These are phyloP conservation scores for Talaromyces stipitatus DNA, from an alignment of 495 filamentous ascomycete genomes.

Conservation along the genomic window DNA sequence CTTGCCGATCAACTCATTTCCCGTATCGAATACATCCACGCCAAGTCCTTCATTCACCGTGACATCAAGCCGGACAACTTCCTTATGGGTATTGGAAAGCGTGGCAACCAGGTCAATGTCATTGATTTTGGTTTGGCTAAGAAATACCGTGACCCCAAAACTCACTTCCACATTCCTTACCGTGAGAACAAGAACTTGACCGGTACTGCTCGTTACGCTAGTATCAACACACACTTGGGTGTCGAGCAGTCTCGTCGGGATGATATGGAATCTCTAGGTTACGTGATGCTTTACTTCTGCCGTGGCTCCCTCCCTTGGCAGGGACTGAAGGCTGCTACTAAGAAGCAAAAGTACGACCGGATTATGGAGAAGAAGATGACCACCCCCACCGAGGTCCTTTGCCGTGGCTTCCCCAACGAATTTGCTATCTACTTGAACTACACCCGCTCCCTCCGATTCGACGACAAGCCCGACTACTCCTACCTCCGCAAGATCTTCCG, in stretches of 20 bases:
- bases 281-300: constrained; percentile 99
- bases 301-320: constrained; percentile 99
- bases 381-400: constrained; percentile 96
- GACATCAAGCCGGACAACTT: constrained; percentile 99
- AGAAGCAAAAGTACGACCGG: constrained; percentile 99
- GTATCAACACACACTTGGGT: constrained; percentile 98
- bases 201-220: constrained; percentile 96
- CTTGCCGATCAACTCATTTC: constrained; percentile 98
- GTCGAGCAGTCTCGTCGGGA: constrained; percentile 99
- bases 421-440: constrained; percentile 99
- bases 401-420: constrained; percentile 98
- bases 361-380: constrained; percentile 99
- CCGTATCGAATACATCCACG: constrained; percentile 99
- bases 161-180: constrained; percentile 99
- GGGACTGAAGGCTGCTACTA: constrained; percentile 97
- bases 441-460: constrained; percentile 95
- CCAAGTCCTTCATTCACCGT: constrained; percentile 99
- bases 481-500: constrained; percentile 99
- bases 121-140: constrained; percentile 99
- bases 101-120: constrained; percentile 99
- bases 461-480: constrained; percentile 99
- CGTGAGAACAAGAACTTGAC: constrained; percentile 99
- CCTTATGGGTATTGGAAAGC: constrained; percentile 99
- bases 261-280: constrained; percentile 98
- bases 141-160: constrained; percentile 99